These are phyloP conservation scores for Trichoderma reesei DNA, from an alignment of 495 filamentous ascomycete genomes.

Conservation along the genomic window DNA sequence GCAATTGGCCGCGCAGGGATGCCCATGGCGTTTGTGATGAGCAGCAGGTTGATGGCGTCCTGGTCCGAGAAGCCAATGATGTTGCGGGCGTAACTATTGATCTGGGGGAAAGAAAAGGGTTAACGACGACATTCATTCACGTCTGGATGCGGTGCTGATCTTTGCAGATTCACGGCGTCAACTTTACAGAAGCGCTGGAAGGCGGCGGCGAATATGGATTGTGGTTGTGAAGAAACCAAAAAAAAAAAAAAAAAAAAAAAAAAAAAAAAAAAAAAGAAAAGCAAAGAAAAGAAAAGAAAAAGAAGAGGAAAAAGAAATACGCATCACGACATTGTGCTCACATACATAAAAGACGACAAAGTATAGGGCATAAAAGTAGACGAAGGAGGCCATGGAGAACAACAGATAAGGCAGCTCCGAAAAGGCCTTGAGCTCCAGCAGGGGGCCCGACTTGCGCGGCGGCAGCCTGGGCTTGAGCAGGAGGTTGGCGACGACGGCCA, in stretches of 20 bases:
- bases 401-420: slow-evolving; percentile 30
- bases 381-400: slow-evolving; percentile 28
- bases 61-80: slow-evolving; percentile 29
- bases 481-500: slow-evolving; percentile 21
- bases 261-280: too few species aligned
- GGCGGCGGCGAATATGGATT: too few species aligned
- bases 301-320: not conserved
- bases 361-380: slow-evolving; percentile 35
- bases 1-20: slow-evolving; percentile 28
- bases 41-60: slow-evolving; percentile 30
- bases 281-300: not conserved
- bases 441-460: slow-evolving; percentile 24
- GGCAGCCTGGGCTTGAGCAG: slow-evolving; percentile 25
- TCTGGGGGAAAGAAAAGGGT: slow-evolving; percentile 14
- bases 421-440: slow-evolving; percentile 35
- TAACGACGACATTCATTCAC: slow-evolving; percentile 6
- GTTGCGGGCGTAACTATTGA: slow-evolving; percentile 31
- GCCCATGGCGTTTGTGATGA: slow-evolving; percentile 33
- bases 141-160: not conserved
- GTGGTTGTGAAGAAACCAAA: too few species aligned
- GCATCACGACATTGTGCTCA: slow-evolving; percentile 1
- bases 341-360: slow-evolving; percentile 40
- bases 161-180: not conserved
- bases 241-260: too few species aligned
- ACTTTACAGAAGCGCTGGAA: not conserved